Percentiles rank a stretch among this genome's conserved stretches.
phyloP scores from a whole-genome alignment of 2,329 filamentous ascomycete genomes.

The Nemania serpens region DNA sequence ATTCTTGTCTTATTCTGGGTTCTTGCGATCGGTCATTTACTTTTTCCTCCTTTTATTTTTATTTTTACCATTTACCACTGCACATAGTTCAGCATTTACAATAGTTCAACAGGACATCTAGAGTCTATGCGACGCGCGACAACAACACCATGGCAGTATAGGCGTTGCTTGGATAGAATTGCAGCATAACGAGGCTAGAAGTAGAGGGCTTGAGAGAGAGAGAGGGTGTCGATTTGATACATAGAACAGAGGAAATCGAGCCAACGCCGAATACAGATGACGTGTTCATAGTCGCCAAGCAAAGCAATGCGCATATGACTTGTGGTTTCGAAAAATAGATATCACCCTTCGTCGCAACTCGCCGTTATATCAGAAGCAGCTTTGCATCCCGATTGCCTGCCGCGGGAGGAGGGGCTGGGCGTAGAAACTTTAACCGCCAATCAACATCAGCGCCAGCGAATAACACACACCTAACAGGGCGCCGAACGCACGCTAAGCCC shows the following conservation, averaged over 20 bases:
- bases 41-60: not conserved
- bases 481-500: constrained; percentile 2
- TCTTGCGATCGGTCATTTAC: not conserved
- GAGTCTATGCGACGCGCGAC: constrained; percentile 31
- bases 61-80: not conserved
- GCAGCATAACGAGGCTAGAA: constrained; percentile 30
- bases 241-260: constrained; percentile 28
- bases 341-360: not conserved
- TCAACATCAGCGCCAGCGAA: not conserved
- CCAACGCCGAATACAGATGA: constrained; percentile 18
- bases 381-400: constrained; percentile 13
- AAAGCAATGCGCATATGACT: constrained; percentile 1
- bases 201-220: constrained; percentile 24
- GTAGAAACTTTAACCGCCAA: constrained; percentile 10
- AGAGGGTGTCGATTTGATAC: constrained; percentile 26
- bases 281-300: constrained; percentile 17
- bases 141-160: constrained; percentile 27
- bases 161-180: constrained; percentile 29
- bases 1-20: constrained; percentile 9
- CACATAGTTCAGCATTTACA: constrained; percentile 27
- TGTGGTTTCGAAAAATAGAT: constrained; percentile 2
- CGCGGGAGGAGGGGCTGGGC: not conserved
- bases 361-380: not conserved
- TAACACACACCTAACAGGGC: not conserved
- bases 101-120: constrained; percentile 23